Conservation (phyloP, 257 asterid genomes). For the Solanum medicagineum region DNA sequence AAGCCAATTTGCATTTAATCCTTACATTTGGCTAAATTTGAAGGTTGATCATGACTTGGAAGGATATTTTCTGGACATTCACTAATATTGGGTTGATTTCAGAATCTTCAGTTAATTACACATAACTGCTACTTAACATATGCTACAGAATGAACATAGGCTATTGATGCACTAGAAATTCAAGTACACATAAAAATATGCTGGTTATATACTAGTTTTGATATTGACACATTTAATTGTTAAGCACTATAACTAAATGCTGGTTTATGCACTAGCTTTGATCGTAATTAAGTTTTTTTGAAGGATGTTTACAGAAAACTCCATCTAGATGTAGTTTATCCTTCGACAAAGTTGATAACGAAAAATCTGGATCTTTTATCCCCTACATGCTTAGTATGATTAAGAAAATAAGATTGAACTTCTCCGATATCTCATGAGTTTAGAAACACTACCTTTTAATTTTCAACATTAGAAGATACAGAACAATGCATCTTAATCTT, state of each 20-base stretch:
- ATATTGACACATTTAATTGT: background rate
- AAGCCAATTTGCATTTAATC: background rate
- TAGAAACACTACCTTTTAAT: background rate
- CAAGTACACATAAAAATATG: background rate
- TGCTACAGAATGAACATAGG: background rate
- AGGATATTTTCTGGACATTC: background rate
- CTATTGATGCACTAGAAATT: background rate
- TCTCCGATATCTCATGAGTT: background rate
- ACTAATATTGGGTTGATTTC: background rate
- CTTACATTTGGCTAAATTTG: background rate
- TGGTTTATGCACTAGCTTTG: background rate
- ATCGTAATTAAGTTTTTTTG: background rate
- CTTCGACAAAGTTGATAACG: background rate
- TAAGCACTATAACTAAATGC: background rate
- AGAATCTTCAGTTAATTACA: background rate
- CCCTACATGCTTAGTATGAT: background rate
- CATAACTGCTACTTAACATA: background rate
- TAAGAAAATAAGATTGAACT: background rate
- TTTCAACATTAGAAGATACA: background rate
- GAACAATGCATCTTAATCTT: background rate
- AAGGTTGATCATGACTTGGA: background rate
- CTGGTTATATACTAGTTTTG: background rate
- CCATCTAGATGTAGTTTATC: background rate
- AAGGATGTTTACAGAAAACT: background rate
- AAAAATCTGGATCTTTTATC: background rate